A percentile compares a stretch with the other conserved stretches of the same genome.
These are phyloP conservation scores for Heliamphora pulchella DNA, from an alignment of 179 eudicot species.

Conservation along the genomic window DNA sequence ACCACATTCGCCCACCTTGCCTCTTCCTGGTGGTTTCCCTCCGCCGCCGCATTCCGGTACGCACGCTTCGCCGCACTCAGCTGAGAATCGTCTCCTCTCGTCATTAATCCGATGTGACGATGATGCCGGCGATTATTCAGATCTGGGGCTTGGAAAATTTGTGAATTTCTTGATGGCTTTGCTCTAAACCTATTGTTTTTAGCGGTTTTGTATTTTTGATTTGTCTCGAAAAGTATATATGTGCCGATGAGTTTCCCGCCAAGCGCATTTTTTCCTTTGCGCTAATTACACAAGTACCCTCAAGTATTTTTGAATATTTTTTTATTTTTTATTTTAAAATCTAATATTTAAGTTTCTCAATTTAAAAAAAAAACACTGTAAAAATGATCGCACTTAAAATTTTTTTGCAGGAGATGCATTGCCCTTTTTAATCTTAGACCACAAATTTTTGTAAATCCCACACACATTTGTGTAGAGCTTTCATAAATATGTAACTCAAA, in stretches of 20 bases:
- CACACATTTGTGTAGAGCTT: no score
- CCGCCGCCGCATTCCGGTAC: slow-evolving; percentile 44
- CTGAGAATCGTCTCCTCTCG: slow-evolving; percentile 41
- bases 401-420: no score
- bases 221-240: not conserved
- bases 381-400: no score
- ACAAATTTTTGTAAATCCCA: no score
- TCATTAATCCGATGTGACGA: not conserved
- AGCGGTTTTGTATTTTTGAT: slow-evolving; percentile 2
- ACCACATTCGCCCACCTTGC: slow-evolving; percentile 92
- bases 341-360: no score
- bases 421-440: no score
- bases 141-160: not conserved
- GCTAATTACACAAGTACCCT: no score
- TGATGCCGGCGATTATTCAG: not conserved
- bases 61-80: slow-evolving; percentile 56
- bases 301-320: no score
- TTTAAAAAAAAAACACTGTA: no score
- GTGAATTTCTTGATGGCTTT: no score
- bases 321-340: no score
- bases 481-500: no score
- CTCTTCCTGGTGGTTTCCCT: slow-evolving; percentile 70
- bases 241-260: not conserved
- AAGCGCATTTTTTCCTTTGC: not conserved
- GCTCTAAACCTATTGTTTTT: not conserved